Percentiles rank a stretch among this genome's conserved stretches.
These are phyloP conservation scores for Chaetomium strumarium DNA, from an alignment of 2,329 filamentous ascomycete species.

Conservation along the genomic window DNA sequence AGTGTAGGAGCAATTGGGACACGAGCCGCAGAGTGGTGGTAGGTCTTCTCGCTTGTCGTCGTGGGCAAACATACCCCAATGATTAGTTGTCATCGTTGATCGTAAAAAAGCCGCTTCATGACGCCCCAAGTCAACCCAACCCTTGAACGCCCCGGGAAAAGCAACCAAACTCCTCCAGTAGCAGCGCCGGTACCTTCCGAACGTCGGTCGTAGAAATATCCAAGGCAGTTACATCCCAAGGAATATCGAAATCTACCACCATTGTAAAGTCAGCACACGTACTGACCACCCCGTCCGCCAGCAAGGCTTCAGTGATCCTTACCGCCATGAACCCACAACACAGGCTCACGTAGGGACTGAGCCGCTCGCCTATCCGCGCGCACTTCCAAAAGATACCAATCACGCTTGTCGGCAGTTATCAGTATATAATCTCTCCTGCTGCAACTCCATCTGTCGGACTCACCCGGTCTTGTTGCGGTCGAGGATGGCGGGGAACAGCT, in stretches of 20 bases:
- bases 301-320: conserved; percentile 23
- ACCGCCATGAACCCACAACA: conserved; percentile 95
- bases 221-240: conserved; percentile 1
- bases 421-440: background rate
- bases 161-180: background rate
- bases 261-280: background rate
- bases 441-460: background rate
- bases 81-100: background rate
- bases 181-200: background rate
- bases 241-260: conserved; percentile 12
- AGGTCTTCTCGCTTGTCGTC: background rate
- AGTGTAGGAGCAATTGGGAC: background rate
- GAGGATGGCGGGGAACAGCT: conserved; percentile 81
- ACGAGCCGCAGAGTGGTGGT: no score
- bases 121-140: background rate
- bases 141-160: background rate
- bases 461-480: conserved; percentile 90
- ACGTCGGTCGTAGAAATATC: background rate
- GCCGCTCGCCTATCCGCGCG: conserved; percentile 81
- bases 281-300: background rate
- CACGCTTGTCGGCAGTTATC: conserved; percentile 47
- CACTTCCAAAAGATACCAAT: conserved; percentile 94
- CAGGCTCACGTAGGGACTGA: conserved; percentile 93
- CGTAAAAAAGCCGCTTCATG: background rate
- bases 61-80: background rate